Base-by-base conservation (phyloP, 1,284 basidiomycete genomes). In the Heterobasidion parviporum region DNA sequence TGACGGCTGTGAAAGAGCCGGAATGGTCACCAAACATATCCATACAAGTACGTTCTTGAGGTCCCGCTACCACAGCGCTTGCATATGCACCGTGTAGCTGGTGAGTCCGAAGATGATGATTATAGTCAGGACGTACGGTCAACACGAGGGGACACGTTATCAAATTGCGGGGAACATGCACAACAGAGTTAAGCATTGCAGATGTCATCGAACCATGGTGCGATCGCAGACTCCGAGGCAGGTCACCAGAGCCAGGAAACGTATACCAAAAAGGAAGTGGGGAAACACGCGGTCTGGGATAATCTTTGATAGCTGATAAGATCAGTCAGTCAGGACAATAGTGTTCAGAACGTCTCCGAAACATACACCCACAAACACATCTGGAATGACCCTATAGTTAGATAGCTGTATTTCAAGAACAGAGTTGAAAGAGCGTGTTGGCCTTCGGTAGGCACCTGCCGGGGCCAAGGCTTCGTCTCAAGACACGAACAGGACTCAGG, bases 241-340 rank as follows among this genome's bases (percentile, higher is more conserved):
- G 16, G 32, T 56, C 43, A 47, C 54, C 41, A 36, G 50, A 50
- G 48, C 26, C 12, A 18, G 36, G 38, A 41, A 20, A 12, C 20
- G 18, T 35, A 18, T 32, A 34, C 52, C 8, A 32, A 33, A 16
- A 47, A 50, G 45, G 53, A 44, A 33, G 45, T 49, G 18, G 52
- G 53, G 38, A 6, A 51, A 45, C 59, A 60, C 54, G 59, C 57
- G 59, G 50, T 46, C 38, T 47, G 48, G 50, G 59, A 55, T 60
- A 59, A 55, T 60, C 52, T 44, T n/a, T 47, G 59, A 60, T 60
- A 38, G 53, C 52, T 50, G 59, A 60, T 60, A 60, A 60, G 59
- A 60, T 60, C 52, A 38, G 52, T 47, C 18, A 46, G 34, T 46
- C 43, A 49, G 33, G 38, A 55, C 36, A 32, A 36, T 14, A 26